Percentiles rank a stretch among this genome's conserved stretches.
These are phyloP conservation scores for Myrica gale DNA, from an alignment of 306 rosid species.

Conservation along the genomic window DNA sequence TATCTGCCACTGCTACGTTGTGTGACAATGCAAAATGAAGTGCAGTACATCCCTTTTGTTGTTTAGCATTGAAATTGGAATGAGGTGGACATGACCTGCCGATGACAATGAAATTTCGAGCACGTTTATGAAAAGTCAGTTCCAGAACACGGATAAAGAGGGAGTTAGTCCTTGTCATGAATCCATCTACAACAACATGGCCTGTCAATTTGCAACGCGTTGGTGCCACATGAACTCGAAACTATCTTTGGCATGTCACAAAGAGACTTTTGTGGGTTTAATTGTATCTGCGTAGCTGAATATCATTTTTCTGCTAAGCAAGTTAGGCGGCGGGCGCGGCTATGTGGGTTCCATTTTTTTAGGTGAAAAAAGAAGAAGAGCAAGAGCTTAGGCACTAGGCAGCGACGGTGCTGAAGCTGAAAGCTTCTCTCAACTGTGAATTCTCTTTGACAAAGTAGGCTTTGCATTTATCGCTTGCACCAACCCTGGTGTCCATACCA, in stretches of 20 bases:
- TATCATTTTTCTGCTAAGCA: slow-evolving; percentile 47
- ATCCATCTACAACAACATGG: neutral
- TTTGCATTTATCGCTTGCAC: slow-evolving; percentile 36
- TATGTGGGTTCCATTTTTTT: slow-evolving; percentile 13
- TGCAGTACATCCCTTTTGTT: neutral
- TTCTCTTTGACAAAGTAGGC: slow-evolving; percentile 25
- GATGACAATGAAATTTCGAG: slow-evolving; percentile 18
- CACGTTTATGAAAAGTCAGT: slow-evolving; percentile 17
- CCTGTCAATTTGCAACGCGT: slow-evolving; percentile 17
- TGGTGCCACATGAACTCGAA: slow-evolving; percentile 6
- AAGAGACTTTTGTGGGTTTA: slow-evolving; percentile 37
- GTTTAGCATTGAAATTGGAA: slow-evolving; percentile 28
- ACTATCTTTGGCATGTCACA: slow-evolving; percentile 37
- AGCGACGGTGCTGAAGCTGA: slow-evolving; percentile 26
- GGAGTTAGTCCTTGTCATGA: slow-evolving; percentile 13
- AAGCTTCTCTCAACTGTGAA: slow-evolving; percentile 20
- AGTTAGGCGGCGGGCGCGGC: slow-evolving; percentile 51
- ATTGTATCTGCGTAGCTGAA: slow-evolving; percentile 35
- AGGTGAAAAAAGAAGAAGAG: too few relatives aligned
- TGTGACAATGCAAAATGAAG: neutral
- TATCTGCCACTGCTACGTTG: neutral
- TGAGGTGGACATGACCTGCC: slow-evolving; percentile 21
- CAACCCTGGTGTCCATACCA: slow-evolving; percentile 27
- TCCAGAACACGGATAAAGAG: neutral
- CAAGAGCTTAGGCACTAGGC: slow-evolving; percentile 33